Evolutionary conservation across 1,284 basidiomycete genomes (phyloP).

Genomic region (Heterobasidion annosum): DNA sequence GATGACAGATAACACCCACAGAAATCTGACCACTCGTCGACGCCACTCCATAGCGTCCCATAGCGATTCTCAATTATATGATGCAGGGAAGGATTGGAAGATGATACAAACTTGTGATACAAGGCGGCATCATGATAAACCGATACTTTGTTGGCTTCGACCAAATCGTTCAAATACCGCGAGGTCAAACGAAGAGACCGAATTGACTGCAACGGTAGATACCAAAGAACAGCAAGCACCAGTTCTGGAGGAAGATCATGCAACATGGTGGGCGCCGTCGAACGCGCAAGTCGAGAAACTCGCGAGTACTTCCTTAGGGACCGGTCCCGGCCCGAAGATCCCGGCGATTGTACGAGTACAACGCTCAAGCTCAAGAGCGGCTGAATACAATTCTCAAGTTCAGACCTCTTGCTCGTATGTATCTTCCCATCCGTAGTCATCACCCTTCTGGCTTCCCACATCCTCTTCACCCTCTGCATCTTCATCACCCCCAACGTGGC

Average conservation of each 20-base stretch:
- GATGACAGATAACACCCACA: conserved; percentile 30
- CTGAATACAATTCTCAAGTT: not conserved
- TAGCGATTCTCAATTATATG: conserved; percentile 21
- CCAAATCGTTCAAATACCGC: conserved; percentile 33
- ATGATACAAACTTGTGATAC: conserved; percentile 34
- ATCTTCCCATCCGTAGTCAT: conserved; percentile 29
- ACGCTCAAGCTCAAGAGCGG: conserved; percentile 27
- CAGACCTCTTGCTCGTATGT: conserved; percentile 36
- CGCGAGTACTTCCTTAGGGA: too few relatives aligned
- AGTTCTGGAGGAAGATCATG: conserved; percentile 40
- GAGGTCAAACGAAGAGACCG: conserved; percentile 25
- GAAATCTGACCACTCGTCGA: conserved; percentile 43
- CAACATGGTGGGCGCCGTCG: conserved; percentile 21
- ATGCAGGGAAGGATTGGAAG: conserved; percentile 18
- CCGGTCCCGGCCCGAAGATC: too few relatives aligned
- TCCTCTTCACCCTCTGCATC: conserved; percentile 18
- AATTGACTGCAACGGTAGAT: conserved; percentile 36
- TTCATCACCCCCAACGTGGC: conserved; percentile 17
- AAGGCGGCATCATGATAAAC: conserved; percentile 47
- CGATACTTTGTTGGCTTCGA: conserved; percentile 31
- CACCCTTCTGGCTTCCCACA: conserved; percentile 23
- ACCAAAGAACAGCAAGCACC: conserved; percentile 31
- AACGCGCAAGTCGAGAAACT: not conserved
- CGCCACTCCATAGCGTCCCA: conserved; percentile 21
- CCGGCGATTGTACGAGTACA: too few relatives aligned